Base-by-base conservation (phyloP, 2,329 filamentous ascomycete genomes). In the Xylariaceae sp. region DNA sequence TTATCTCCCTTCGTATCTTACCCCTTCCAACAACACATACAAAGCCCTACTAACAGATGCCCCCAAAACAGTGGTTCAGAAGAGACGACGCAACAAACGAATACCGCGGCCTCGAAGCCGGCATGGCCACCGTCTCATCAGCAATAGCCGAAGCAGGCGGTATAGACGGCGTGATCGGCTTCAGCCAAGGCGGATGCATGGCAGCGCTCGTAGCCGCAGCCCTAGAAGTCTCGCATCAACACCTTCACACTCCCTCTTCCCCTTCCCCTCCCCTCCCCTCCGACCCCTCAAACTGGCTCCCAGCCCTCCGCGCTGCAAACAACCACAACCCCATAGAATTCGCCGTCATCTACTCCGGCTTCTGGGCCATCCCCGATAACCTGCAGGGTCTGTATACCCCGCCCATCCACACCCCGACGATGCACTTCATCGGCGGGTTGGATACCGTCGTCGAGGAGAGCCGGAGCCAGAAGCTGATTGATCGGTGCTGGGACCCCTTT, bases 401-500 rank as follows among this genome's bases (percentile, higher is more conserved):
- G 14, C 25, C 25, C 5, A 84, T 96, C 48, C 65, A 63, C 51
- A 95, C 91, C 48, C 87, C 88, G 0, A 80, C 86, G 51, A 64
- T 95, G 67, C 89, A 95, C 69, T 85, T 90, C 55, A 65, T 95
- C 21, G 92, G 92, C 1, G 85, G 82, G 43, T 70, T 95, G 55
- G 92, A 96, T 69, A 88, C 85, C 3, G 88, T 96, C 1, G 91
- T 97, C 1, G 87, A 90, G 23, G 91, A 96, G 71, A 67, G 67
- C 42, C 73, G 88, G 59, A 88, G 81, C 63, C 71, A 78, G 57
- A 77, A 72, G 19, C 67, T 96, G 47, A 75, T 86, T 3, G 82
- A 89, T 20, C 74, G 76, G 37, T 88, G 83, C 64, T 44, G 70
- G 66, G 35, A 75, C 80, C 42, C 74, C 0, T 37, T 73, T 60